Conservation (phyloP, 345 rosid species). For the Euphorbia peplus region DNA sequence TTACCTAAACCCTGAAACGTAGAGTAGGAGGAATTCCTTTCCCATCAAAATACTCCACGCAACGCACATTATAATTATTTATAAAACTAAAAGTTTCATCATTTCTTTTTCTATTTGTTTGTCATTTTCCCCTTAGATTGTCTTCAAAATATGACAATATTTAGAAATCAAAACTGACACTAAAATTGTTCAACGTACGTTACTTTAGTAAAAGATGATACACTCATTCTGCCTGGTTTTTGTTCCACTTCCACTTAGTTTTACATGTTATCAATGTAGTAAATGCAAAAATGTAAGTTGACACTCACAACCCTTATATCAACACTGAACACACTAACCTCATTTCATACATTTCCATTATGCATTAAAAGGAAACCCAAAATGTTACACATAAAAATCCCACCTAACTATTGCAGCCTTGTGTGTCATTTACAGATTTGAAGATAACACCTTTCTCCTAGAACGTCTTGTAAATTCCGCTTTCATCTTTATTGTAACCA, state of each 20-base stretch:
- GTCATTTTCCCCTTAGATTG: not conserved
- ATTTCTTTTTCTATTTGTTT: not conserved
- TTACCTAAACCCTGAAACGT: not conserved
- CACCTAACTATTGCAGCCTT: not conserved
- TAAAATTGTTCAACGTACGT: not conserved
- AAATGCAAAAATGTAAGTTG: not conserved
- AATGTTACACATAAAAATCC: not conserved
- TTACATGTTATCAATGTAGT: not conserved
- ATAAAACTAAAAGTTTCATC: not conserved
- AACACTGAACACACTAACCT: not conserved
- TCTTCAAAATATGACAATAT: too few species aligned
- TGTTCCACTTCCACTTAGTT: not conserved
- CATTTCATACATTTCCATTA: not conserved
- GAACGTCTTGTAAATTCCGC: not conserved
- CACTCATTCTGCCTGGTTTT: not conserved
- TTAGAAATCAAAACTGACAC: not conserved
- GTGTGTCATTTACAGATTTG: not conserved
- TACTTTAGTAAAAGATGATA: not conserved
- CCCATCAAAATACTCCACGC: not conserved
- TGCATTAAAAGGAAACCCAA: not conserved
- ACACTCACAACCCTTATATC: not conserved
- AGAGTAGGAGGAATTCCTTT: not conserved
- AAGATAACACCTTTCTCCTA: not conserved
- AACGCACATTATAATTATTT: not conserved
- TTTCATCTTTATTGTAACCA: not conserved